Base-by-base conservation (phyloP, 2,329 filamentous ascomycete genomes). In the Fusarium torreyae region DNA sequence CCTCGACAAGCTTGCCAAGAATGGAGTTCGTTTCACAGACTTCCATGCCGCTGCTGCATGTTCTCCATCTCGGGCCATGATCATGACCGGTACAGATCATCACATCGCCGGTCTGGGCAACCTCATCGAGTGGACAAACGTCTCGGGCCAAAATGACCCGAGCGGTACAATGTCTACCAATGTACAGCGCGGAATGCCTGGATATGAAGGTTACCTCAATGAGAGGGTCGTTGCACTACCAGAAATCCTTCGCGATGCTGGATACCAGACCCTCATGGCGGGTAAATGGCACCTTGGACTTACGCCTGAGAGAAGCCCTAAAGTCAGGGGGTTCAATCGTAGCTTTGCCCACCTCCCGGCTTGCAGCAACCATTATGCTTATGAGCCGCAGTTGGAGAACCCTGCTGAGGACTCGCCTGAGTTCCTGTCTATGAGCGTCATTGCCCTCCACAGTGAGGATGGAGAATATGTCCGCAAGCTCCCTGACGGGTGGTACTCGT, bases 11-110 rank as follows among this genome's bases (percentile, higher is more conserved):
- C 68, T 78, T 2, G 82, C 85, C 5, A 74, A 77, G 40, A 69
- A 66, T 11, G 76, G 76, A 57, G 76, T 91, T 18, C 85, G 88
- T 7, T 88, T 90, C 72, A 90, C 88, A 0, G 86, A 90, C 70
- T 91, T 89, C 76, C 89, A 91, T 72, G 86, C 88, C 3, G 88
- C 89, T 0, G 86, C 88, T 4, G 88, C 89, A 52, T 91, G 88
- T 77, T 90, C 88, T 50, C 89, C 89, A 3, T 88, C 87, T 5
- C 81, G 88, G 36, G 86, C 88, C 18, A 91, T 91, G 89, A 84
- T 91, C 69, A 86, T 91, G 83, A 89, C 87, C 10, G 76, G 75
- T 13, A 75, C 75, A 1, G 88, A 66, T 18, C 61, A 62, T 8
- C 45, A 58, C 8, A 62, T 85, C 49, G 82, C 82, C 8, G 81